Evolutionary conservation across 495 filamentous ascomycete species (phyloP).

Genomic region (Annulohypoxylon maeteangense): DNA sequence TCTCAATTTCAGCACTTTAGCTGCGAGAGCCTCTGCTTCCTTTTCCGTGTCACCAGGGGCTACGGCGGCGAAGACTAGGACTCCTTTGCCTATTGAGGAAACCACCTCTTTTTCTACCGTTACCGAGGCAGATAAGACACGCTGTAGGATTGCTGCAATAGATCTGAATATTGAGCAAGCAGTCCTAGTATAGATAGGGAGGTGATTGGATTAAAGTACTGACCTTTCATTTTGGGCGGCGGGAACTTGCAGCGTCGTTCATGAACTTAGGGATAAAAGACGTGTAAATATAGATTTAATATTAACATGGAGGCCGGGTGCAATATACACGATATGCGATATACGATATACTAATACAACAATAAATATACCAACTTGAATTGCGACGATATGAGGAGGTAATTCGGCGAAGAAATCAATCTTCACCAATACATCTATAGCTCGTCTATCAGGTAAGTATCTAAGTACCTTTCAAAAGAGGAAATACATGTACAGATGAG

Average conservation of each 20-base stretch:
- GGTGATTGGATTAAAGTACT: constrained; percentile 8
- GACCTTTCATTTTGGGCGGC: constrained; percentile 37
- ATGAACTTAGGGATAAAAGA: neutral
- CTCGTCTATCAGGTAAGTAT: neutral
- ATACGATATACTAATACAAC: neutral
- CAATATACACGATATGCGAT: neutral
- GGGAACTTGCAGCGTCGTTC: neutral
- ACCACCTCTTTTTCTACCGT: constrained; percentile 92
- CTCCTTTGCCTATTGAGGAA: constrained; percentile 87
- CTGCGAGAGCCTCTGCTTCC: constrained; percentile 83
- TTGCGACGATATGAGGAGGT: neutral
- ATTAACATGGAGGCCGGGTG: neutral
- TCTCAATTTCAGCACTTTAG: constrained; percentile 87
- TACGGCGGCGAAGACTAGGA: constrained; percentile 92
- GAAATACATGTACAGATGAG: neutral
- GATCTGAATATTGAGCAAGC: constrained; percentile 24
- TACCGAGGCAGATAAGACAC: constrained; percentile 97
- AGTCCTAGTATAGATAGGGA: neutral
- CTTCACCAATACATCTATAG: neutral
- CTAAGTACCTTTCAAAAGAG: neutral
- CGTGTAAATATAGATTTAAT: neutral
- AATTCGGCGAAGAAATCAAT: neutral
- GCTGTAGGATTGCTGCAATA: constrained; percentile 84
- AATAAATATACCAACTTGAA: neutral
- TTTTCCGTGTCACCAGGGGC: constrained; percentile 90